phyloP scores from a whole-genome alignment of 495 filamentous ascomycete species.

The Xylona heveae region DNA sequence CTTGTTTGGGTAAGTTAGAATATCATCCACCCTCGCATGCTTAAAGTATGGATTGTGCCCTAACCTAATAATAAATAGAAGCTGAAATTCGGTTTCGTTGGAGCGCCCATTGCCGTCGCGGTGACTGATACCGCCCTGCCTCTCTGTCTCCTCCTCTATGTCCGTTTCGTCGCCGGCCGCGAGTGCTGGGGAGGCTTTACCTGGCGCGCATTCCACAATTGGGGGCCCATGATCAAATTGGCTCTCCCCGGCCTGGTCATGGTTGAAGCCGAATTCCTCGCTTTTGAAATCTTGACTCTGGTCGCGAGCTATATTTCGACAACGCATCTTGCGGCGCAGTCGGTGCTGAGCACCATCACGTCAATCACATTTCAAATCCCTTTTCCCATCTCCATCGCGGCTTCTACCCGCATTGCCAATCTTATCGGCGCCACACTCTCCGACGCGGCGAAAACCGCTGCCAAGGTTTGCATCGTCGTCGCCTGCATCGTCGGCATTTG shows the following conservation, averaged over 20 bases:
- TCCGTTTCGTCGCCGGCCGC: constrained; percentile 23
- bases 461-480: constrained; percentile 13
- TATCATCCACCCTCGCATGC: background rate
- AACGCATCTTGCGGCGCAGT: constrained; percentile 39
- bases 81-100: constrained; percentile 33
- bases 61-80: constrained; percentile 6
- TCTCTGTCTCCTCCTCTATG: constrained; percentile 27
- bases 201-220: constrained; percentile 22
- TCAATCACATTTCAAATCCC: constrained; percentile 44
- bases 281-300: constrained; percentile 34
- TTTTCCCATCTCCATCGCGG: constrained; percentile 40
- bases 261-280: constrained; percentile 32
- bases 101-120: constrained; percentile 32
- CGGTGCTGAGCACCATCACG: constrained; percentile 36
- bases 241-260: constrained; percentile 34
- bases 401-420: constrained; percentile 41
- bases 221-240: constrained; percentile 33
- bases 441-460: constrained; percentile 13
- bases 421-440: constrained; percentile 29
- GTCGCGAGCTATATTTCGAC: constrained; percentile 23
- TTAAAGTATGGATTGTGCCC: background rate
- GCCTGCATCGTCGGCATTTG: constrained; percentile 13
- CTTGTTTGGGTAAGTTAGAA: constrained; percentile 41
- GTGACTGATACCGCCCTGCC: constrained; percentile 30
- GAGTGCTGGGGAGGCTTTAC: constrained; percentile 36